Evolutionary conservation across 2,329 filamentous ascomycete genomes (phyloP).

Genomic region (Fusarium veterinarium): DNA sequence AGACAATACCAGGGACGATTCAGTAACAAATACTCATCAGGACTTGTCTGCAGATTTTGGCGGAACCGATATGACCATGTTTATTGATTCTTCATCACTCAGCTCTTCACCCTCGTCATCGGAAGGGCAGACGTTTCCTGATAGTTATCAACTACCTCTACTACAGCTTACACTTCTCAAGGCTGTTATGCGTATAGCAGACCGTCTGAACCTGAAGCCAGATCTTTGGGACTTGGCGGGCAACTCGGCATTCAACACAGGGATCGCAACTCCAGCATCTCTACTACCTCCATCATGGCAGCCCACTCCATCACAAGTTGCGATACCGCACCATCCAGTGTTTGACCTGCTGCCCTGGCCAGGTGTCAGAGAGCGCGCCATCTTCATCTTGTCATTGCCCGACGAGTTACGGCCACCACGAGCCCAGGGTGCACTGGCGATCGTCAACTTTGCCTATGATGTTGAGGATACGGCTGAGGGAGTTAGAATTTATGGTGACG

Average conservation of each 20-base stretch:
- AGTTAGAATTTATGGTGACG: constrained; percentile 59
- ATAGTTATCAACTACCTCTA: constrained; percentile 62
- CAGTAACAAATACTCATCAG: neutral
- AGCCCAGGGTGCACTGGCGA: constrained; percentile 58
- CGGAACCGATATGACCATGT: constrained; percentile 24
- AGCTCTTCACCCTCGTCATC: constrained; percentile 32
- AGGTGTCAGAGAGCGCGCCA: constrained; percentile 62
- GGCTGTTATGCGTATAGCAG: constrained; percentile 60
- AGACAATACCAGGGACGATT: constrained; percentile 10
- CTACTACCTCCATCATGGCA: constrained; percentile 60
- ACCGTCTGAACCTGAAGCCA: constrained; percentile 56
- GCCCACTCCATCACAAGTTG: constrained; percentile 61
- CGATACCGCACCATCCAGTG: constrained; percentile 66
- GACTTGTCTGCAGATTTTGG: neutral
- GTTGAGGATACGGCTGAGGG: constrained; percentile 67
- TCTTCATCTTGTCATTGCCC: constrained; percentile 63
- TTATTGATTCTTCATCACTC: constrained; percentile 40
- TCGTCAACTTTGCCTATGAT: constrained; percentile 66
- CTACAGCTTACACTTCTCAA: constrained; percentile 61
- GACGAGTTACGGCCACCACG: constrained; percentile 58
- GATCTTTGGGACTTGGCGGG: constrained; percentile 60
- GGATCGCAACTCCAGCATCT: constrained; percentile 45
- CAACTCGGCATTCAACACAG: constrained; percentile 58
- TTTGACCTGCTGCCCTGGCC: constrained; percentile 71
- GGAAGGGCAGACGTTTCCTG: constrained; percentile 49